Evolutionary conservation across 495 filamentous ascomycete species (phyloP).

Genomic region (Stereocaulon alpinum): DNA sequence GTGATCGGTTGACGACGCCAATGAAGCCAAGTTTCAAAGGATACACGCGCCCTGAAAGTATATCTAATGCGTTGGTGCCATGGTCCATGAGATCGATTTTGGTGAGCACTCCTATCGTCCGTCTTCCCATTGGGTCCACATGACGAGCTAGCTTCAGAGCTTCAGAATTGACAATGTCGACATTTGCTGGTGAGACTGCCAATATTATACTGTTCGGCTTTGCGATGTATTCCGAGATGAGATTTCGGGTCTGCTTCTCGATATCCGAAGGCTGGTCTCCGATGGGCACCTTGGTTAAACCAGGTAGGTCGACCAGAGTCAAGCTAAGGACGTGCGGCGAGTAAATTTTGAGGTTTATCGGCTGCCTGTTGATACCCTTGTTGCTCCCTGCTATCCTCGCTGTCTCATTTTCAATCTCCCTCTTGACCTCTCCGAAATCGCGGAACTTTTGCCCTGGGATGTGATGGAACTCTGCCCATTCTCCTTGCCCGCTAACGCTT

Average conservation of each 20-base stretch:
- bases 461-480: constrained; percentile 98
- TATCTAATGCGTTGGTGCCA: constrained; percentile 95
- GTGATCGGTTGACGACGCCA: constrained; percentile 93
- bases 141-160: constrained; percentile 92
- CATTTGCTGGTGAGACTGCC: constrained; percentile 94
- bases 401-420: constrained; percentile 96
- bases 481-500: constrained; percentile 58
- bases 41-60: constrained; percentile 91
- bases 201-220: constrained; percentile 98
- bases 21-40: constrained; percentile 97
- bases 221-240: constrained; percentile 97
- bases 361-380: constrained; percentile 95
- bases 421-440: constrained; percentile 84
- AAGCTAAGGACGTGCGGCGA: constrained; percentile 94
- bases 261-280: constrained; percentile 97
- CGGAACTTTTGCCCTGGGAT: constrained; percentile 81
- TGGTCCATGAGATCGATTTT: constrained; percentile 99
- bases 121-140: constrained; percentile 87
- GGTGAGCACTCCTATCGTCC: constrained; percentile 94
- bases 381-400: constrained; percentile 91
- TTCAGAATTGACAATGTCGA: constrained; percentile 97
- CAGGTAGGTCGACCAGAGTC: constrained; percentile 91
- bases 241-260: constrained; percentile 93
- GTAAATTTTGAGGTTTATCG: constrained; percentile 98
- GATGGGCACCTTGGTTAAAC: constrained; percentile 96